Evolutionary conservation across 1,284 basidiomycete genomes (phyloP), one percentile per base, ranked within the genome.

Genomic region (Grifola frondosa): DNA sequence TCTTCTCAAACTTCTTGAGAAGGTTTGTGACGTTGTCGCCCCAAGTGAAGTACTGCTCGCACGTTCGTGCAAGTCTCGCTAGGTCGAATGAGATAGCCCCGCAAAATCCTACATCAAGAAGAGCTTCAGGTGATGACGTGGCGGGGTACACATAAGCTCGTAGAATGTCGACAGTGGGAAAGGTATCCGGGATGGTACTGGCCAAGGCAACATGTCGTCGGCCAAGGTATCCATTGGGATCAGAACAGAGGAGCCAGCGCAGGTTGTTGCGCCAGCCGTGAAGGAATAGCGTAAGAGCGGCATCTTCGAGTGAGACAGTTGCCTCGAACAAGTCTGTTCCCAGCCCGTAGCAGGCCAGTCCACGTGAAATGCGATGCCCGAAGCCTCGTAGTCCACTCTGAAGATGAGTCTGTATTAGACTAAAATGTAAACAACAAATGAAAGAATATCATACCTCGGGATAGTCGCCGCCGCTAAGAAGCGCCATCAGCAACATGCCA

Each of bases 401-500:
- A n/a, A n/a, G n/a, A n/a, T n/a, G n/a, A n/a, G n/a, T n/a, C n/a
- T n/a, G n/a, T n/a, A n/a, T n/a, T n/a, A n/a, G n/a, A n/a, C n/a
- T n/a, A n/a, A n/a, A n/a, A n/a, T n/a, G n/a, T n/a, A n/a, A n/a
- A n/a, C n/a, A n/a, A n/a, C n/a, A n/a, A n/a, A n/a, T n/a, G n/a
- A 17, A 15, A 22, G 25, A 5, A 25, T 5, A 25, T n/a, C 34
- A 20, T 20, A 43, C 41, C 2, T 15, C 3, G 24, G 31, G 13
- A 25, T 43, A 43, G 59, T 90, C 86, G 0, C 81, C 84, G 11
- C 85, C 84, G 6, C 71, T 65, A 23, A 87, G 61, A 2, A 88
- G 60, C 0, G 80, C 86, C 40, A 87, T 72, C 5, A 88, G 65
- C 16, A 88, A 71, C 60, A 88, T 66, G 0, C 78, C 83, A 26